phyloP scores from a whole-genome alignment of 1,284 basidiomycete genomes.

The Malassezia brasiliensis region DNA sequence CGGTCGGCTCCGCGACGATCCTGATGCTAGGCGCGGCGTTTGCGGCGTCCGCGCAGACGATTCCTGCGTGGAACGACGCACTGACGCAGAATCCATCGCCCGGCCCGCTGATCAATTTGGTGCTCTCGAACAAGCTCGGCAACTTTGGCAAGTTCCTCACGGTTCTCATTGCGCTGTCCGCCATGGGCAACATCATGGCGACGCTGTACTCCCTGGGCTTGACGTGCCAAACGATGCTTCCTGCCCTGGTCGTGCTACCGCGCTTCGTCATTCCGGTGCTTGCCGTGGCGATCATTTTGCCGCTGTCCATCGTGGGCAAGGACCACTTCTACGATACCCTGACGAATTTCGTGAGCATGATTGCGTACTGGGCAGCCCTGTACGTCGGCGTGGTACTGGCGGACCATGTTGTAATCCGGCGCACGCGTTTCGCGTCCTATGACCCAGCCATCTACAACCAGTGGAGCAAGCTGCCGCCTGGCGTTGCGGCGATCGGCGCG shows the following conservation, averaged over 20 bases:
- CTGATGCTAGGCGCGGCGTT: conserved; percentile 56
- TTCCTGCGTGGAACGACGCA: conserved; percentile 52
- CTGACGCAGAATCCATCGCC: conserved; percentile 24
- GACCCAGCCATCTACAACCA: conserved; percentile 57
- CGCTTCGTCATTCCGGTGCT: conserved; percentile 76
- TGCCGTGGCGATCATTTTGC: conserved; percentile 63
- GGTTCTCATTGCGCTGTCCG: conserved; percentile 65
- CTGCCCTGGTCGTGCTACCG: conserved; percentile 66
- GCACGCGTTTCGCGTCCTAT: conserved; percentile 52
- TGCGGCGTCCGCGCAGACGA: conserved; percentile 54
- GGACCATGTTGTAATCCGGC: conserved; percentile 57
- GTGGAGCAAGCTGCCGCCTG: conserved; percentile 53
- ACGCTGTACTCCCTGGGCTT: conserved; percentile 53
- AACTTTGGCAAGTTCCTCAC: conserved; percentile 76
- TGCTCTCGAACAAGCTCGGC: conserved; percentile 58
- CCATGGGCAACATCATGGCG: conserved; percentile 69
- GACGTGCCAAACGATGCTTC: conserved; percentile 53
- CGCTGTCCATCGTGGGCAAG: conserved; percentile 58
- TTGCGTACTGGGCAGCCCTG: conserved; percentile 61
- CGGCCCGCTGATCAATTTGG: conserved; percentile 67
- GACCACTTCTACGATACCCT: conserved; percentile 58
- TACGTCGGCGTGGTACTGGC: conserved; percentile 57
- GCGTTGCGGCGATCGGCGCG: conserved; percentile 52
- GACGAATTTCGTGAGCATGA: conserved; percentile 53
- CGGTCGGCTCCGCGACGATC: conserved; percentile 56